Base-by-base conservation (phyloP, 805 yeast species). In the Ogataea kodamae region DNA sequence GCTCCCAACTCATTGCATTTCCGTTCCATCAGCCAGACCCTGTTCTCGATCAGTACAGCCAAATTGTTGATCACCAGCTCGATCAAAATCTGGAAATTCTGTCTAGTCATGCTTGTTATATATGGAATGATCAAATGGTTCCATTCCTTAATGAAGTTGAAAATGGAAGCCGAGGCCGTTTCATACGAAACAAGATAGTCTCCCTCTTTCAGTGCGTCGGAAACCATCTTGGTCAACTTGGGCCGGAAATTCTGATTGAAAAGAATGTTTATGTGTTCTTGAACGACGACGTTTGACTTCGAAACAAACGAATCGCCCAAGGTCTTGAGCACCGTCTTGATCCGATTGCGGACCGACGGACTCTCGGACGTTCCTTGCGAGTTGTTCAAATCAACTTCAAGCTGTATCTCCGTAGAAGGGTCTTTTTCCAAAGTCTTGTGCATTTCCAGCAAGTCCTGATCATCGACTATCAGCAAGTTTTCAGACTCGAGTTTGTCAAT, bases 1-100 rank as follows among this genome's bases (percentile, higher is more conserved):
- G 94, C 78, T 1, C 97, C 97, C 24, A 84, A 60, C 47, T 84
- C 94, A 52, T 85, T 88, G 40, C 87, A 75, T 45, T 74, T 76
- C 33, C 75, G 73, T 29, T 80, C 74, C 28, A 84, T 65, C 3
- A 67, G 46, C 77, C 90, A 74, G 18, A 90, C 63, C 47, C 78
- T 78, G 42, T 73, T 69, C 50, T 86, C 95, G 3, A 87, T 49
- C 11, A 72, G 46, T 13, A 62, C 62, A 2, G 87, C 76, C 16
- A 85, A 50, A 26, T 72, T 64, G 3, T 69, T 59, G 5, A 83
- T 79, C 4, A 78, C 64, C 4, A 70, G 57, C 4, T 65, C 50
- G 14, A 72, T 59, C 24, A 85, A 57, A 32, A 72, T 58, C 15
- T 59, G 60, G 54, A 69, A 84, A 13, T 78, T 74, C 5, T 65